Conservation (phyloP, 768 basidiomycete genomes). For the Amanita subjunquillea region DNA sequence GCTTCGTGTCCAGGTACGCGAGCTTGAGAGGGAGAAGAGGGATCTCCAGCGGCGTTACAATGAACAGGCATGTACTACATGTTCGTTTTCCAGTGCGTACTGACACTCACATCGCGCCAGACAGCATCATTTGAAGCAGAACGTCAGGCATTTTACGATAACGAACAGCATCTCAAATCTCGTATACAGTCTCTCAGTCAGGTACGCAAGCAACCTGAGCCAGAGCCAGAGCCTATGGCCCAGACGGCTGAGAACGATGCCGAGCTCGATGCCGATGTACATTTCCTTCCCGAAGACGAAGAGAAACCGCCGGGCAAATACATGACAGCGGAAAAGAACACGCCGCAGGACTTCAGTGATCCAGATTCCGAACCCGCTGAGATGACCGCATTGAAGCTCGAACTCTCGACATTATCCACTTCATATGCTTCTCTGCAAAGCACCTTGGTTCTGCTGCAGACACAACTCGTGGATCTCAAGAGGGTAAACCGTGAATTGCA, state of each 20-base stretch:
- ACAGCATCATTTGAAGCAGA: conserved; percentile 86
- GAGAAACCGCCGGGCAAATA: conserved; percentile 10
- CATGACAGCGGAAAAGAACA: conserved; percentile 8
- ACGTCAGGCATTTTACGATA: conserved; percentile 86
- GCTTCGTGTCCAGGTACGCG: conserved; percentile 68
- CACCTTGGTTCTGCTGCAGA: conserved; percentile 75
- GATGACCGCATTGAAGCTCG: conserved; percentile 74
- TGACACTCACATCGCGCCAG: conserved; percentile 27
- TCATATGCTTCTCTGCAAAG: conserved; percentile 78
- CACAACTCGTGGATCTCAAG: conserved; percentile 80
- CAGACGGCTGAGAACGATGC: conserved; percentile 29
- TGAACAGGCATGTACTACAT: conserved; percentile 54
- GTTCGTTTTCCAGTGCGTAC: conserved; percentile 1
- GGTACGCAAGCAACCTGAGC: conserved; percentile 45
- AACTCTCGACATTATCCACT: conserved; percentile 79
- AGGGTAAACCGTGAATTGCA: conserved; percentile 80
- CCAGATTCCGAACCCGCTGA: conserved; percentile 75
- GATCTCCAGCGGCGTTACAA: conserved; percentile 77
- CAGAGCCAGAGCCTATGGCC: conserved; percentile 19
- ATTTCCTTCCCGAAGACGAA: conserved; percentile 8
- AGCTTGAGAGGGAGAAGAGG: conserved; percentile 82
- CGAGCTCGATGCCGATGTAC: conserved; percentile 26
- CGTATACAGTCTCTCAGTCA: conserved; percentile 76
- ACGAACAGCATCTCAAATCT: conserved; percentile 87
- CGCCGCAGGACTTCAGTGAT: conserved; percentile 44